A percentile compares a stretch with the other conserved stretches of the same genome.
Evolutionary conservation across 2,329 filamentous ascomycete species (phyloP).

Genomic region (Neoscytalidium dimidiatum): DNA sequence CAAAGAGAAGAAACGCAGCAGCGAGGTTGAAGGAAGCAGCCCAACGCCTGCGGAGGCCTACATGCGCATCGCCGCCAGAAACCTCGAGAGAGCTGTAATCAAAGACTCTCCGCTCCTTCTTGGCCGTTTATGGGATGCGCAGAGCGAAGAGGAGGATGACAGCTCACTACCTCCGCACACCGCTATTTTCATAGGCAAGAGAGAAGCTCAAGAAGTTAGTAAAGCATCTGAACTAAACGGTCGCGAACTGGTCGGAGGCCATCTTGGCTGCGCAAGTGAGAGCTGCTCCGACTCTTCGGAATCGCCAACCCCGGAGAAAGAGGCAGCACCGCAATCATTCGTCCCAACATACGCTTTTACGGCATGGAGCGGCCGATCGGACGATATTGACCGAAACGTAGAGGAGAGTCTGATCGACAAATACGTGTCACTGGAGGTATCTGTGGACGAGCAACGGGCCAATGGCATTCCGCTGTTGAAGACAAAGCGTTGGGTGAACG

Average conservation of each 20-base stretch:
- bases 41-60: not conserved
- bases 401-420: slow-evolving; percentile 13
- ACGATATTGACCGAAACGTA: not conserved
- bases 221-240: too few relatives aligned
- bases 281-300: not conserved
- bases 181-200: not conserved
- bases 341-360: not conserved
- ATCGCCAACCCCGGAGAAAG: not conserved
- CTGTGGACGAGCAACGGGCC: not conserved
- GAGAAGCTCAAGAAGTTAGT: not conserved
- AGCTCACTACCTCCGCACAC: not conserved
- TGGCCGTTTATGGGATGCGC: not conserved
- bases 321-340: not conserved
- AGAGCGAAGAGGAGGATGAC: not conserved
- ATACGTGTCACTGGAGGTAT: slow-evolving; percentile 17
- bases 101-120: not conserved
- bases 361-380: not conserved
- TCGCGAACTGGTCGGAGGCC: too few relatives aligned
- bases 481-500: slow-evolving; percentile 14
- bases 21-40: not conserved
- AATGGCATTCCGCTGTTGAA: not conserved
- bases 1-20: not conserved
- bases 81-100: not conserved
- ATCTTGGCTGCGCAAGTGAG: not conserved
- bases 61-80: not conserved